A percentile compares a stretch with the other conserved stretches of the same genome.
Evolutionary conservation across 1,284 basidiomycete genomes (phyloP).

Genomic region (Hemileia vastatrix): DNA sequence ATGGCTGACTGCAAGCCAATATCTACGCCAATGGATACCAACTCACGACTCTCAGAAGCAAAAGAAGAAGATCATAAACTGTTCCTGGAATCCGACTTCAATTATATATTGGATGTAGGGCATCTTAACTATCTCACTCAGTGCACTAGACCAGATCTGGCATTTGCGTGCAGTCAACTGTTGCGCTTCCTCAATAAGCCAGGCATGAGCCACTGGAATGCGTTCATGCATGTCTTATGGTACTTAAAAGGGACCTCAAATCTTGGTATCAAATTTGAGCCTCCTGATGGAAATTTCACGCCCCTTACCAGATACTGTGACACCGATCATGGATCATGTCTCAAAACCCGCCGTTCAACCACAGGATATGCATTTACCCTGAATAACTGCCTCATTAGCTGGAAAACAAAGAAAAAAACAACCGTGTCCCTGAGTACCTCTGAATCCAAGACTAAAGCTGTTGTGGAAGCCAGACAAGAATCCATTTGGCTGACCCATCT

Average conservation of each 20-base stretch:
- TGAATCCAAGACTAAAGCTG: no score
- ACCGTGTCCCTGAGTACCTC: no score
- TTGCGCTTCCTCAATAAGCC: conserved; percentile 5
- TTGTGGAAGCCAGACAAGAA: no score
- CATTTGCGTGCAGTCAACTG: not conserved
- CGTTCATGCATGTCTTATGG: not conserved
- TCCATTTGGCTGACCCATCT: no score
- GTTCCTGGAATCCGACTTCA: not conserved
- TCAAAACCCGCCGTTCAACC: no score
- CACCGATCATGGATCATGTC: no score
- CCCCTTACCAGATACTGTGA: no score
- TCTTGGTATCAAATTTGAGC: no score
- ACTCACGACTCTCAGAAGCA: not conserved
- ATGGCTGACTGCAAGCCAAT: not conserved
- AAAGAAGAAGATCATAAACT: not conserved
- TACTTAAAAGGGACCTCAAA: not conserved
- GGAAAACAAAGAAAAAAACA: no score
- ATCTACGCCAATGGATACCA: not conserved
- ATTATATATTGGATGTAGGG: not conserved
- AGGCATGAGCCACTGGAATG: conserved; percentile 1
- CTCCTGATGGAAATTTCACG: no score
- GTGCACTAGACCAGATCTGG: not conserved
- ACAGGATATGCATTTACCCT: no score
- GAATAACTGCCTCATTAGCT: no score
- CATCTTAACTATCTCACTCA: conserved; percentile 1